Conservation (phyloP, 495 filamentous ascomycete genomes). For the Xylaria intraflava region DNA sequence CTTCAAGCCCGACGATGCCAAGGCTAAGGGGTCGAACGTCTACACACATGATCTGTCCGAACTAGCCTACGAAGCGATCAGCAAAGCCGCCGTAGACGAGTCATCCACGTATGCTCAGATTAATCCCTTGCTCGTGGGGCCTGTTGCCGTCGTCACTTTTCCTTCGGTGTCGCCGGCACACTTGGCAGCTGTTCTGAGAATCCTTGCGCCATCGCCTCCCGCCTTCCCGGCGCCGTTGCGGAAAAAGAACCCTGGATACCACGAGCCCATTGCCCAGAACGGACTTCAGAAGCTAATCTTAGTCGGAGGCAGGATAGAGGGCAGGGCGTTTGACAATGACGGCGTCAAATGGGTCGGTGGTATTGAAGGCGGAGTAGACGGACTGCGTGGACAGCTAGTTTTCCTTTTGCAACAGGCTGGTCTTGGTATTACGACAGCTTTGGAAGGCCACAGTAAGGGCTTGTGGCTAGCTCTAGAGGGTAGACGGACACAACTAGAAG, state of each 20-base stretch:
- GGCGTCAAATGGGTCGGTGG: slow-evolving; percentile 76
- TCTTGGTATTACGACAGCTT: slow-evolving; percentile 58
- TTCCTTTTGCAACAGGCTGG: slow-evolving; percentile 68
- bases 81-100: slow-evolving; percentile 46
- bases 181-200: slow-evolving; percentile 66
- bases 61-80: slow-evolving; percentile 56
- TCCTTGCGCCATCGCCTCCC: slow-evolving; percentile 62
- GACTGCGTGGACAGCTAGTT: slow-evolving; percentile 75
- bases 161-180: slow-evolving; percentile 77
- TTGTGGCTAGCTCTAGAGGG: slow-evolving; percentile 82
- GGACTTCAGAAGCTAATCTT: slow-evolving; percentile 82
- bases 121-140: slow-evolving; percentile 70
- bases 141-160: slow-evolving; percentile 71
- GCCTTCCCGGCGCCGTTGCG: slow-evolving; percentile 72
- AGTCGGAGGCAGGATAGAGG: slow-evolving; percentile 74
- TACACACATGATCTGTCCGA: slow-evolving; percentile 71
- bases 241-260: slow-evolving; percentile 67
- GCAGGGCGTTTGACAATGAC: slow-evolving; percentile 73
- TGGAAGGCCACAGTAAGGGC: slow-evolving; percentile 72
- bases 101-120: slow-evolving; percentile 49
- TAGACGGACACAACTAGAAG: slow-evolving; percentile 67
- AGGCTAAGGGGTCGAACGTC: slow-evolving; percentile 40
- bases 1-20: slow-evolving; percentile 56
- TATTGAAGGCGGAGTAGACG: slow-evolving; percentile 77
- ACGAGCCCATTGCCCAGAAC: slow-evolving; percentile 66